phyloP scores from a whole-genome alignment of 768 basidiomycete species.

The Kwoniella sp. region DNA sequence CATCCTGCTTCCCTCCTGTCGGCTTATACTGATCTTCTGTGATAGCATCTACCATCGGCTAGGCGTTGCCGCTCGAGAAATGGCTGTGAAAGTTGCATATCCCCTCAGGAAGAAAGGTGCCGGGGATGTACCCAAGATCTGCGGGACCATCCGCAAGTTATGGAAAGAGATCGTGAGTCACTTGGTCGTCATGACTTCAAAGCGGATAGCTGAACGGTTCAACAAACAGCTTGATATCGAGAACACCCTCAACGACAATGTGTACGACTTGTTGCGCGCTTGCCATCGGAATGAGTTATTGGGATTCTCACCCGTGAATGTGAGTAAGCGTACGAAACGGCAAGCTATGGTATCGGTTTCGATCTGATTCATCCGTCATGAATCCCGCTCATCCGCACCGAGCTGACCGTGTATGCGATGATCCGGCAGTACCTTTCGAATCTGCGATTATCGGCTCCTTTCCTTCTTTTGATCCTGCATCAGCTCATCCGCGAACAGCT shows the following conservation, averaged over 20 bases:
- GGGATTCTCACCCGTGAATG: slow-evolving; percentile 41
- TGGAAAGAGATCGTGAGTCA: slow-evolving; percentile 33
- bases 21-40: not conserved
- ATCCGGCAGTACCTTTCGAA: slow-evolving; percentile 25
- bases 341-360: not conserved
- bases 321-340: too few relatives aligned
- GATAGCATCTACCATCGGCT: slow-evolving; percentile 30
- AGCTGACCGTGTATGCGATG: too few relatives aligned
- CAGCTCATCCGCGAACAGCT: slow-evolving; percentile 34
- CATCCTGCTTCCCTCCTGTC: not conserved
- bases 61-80: slow-evolving; percentile 17
- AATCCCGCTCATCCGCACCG: too few relatives aligned
- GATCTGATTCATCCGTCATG: too few relatives aligned
- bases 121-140: slow-evolving; percentile 27
- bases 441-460: slow-evolving; percentile 29
- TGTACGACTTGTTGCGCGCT: slow-evolving; percentile 3
- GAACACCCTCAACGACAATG: slow-evolving; percentile 18
- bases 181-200: not conserved
- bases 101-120: slow-evolving; percentile 25
- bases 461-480: slow-evolving; percentile 36
- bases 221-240: slow-evolving; percentile 7
- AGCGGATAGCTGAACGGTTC: not conserved
- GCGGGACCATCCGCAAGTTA: slow-evolving; percentile 13
- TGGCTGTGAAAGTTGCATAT: slow-evolving; percentile 21
- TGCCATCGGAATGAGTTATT: slow-evolving; percentile 18